Conservation (phyloP, 768 basidiomycete species). For the Collybia sordida region DNA sequence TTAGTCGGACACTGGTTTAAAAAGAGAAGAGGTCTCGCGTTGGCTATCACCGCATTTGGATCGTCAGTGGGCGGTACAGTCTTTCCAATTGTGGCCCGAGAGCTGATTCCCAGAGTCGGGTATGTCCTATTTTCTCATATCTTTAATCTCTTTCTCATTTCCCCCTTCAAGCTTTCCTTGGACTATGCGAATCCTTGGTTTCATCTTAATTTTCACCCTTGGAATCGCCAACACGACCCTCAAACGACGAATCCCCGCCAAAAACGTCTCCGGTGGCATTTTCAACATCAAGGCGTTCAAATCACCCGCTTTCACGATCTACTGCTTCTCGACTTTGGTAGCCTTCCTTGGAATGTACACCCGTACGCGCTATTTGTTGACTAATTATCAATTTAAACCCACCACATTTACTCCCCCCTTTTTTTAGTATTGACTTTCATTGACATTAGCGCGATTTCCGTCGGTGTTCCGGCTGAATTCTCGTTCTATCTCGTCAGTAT, state of each 20-base stretch:
- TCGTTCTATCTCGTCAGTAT: constrained; percentile 62
- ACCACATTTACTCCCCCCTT: not conserved
- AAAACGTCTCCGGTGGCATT: constrained; percentile 49
- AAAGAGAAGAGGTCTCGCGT: constrained; percentile 48
- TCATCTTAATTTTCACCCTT: constrained; percentile 50
- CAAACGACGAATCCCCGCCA: constrained; percentile 52
- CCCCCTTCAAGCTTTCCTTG: constrained; percentile 54
- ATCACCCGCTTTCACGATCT: constrained; percentile 47
- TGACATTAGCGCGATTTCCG: constrained; percentile 44
- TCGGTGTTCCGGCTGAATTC: constrained; percentile 46
- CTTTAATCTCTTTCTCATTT: not conserved
- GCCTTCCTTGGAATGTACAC: constrained; percentile 66
- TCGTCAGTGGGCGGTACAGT: constrained; percentile 62
- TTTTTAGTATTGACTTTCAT: constrained; percentile 56
- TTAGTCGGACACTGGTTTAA: constrained; percentile 68
- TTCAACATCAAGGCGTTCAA: constrained; percentile 48
- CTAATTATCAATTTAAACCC: not conserved
- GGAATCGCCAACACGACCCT: constrained; percentile 46
- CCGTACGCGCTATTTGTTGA: constrained; percentile 27
- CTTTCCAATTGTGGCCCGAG: constrained; percentile 58
- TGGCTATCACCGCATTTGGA: constrained; percentile 54
- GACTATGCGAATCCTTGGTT: constrained; percentile 67
- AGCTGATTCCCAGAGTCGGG: constrained; percentile 55
- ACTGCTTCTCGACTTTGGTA: constrained; percentile 44
- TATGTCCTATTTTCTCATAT: constrained; percentile 22